Evolutionary conservation across 129 eudicot species (phyloP).

Genomic region (Flaveria brownii): DNA sequence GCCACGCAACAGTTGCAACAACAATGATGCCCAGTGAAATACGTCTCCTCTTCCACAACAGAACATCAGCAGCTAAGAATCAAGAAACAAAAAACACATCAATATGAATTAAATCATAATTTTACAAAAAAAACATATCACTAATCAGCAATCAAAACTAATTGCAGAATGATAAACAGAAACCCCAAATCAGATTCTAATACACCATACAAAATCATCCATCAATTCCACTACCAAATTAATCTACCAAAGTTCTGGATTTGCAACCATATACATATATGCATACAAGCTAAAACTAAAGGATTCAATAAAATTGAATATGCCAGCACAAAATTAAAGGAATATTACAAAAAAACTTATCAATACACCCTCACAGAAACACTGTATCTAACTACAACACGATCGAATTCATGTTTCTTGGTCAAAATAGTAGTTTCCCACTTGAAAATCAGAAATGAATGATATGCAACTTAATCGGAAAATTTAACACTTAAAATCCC

Average conservation of each 20-base stretch:
- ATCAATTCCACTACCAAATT: background rate
- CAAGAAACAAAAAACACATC: constrained; percentile 12
- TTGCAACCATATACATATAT: background rate
- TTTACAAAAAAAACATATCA: background rate
- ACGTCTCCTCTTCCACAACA: constrained; percentile 69
- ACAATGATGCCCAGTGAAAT: constrained; percentile 66
- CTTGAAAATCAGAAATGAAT: background rate
- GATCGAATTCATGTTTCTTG: background rate
- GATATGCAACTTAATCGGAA: no score
- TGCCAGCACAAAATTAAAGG: background rate
- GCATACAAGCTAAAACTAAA: constrained; percentile 17
- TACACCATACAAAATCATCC: background rate
- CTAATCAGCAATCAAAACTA: background rate
- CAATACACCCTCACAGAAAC: background rate
- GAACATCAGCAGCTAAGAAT: constrained; percentile 77
- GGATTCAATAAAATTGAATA: background rate
- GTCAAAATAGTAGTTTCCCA: background rate
- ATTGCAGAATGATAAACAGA: background rate
- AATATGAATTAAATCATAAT: background rate
- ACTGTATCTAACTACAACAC: background rate
- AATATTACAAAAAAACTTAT: background rate
- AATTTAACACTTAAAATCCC: no score
- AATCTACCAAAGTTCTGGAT: background rate
- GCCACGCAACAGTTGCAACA: constrained; percentile 83
- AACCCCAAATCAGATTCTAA: constrained; percentile 6